Evolutionary conservation across 2,329 filamentous ascomycete genomes (phyloP), one percentile per base, ranked within the genome.

Genomic region (Colletotrichum cuscutae): DNA sequence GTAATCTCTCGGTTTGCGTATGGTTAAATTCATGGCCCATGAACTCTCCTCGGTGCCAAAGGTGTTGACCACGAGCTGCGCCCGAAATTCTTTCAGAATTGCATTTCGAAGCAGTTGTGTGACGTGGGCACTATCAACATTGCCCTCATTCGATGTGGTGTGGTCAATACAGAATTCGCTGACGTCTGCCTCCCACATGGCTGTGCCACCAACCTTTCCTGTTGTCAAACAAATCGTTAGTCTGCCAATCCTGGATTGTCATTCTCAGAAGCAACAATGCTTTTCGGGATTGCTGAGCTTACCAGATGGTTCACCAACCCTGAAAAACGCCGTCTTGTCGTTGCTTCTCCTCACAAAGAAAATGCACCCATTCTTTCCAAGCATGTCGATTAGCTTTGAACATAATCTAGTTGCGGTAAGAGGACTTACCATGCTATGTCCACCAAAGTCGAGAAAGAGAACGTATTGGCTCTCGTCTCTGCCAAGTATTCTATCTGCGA

Each of bases 371-470:
- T 72, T 74, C 69, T 72, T 11, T 1, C 8, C 5, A 49, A 46
- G 15, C 6, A 15, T 42, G n/a, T 42, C 12, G 35, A 46, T 7
- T 22, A 30, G 1, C 4, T 3, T 2, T n/a, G n/a, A n/a, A n/a
- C n/a, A 15, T 11, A 37, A 37, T 2, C 7, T 15, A 11, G 30
- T 4, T 30, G 32, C 6, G 22, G 8, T 7, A 4, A 12, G 42
- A 12, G 1, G 4, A 65, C 7, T 61, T 37, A 74, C 72, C 72
- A 74, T 68, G 26, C 61, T 72, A 28, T 72, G 72, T 2, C 68
- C 72, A 1, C 72, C 68, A 15, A 68, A 72, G 13, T 74, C 72
- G 1, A 74, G 72, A 7, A 74, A 68, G 46, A 72, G 9, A 11
- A 72, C 28, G 3, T 24, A 61, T 6, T 59, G 30, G 2, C 52